Evolutionary conservation across 2,329 filamentous ascomycete species (phyloP), one percentile per base, ranked within the genome.

Genomic region (Stachybotrys chlorohalonatus): DNA sequence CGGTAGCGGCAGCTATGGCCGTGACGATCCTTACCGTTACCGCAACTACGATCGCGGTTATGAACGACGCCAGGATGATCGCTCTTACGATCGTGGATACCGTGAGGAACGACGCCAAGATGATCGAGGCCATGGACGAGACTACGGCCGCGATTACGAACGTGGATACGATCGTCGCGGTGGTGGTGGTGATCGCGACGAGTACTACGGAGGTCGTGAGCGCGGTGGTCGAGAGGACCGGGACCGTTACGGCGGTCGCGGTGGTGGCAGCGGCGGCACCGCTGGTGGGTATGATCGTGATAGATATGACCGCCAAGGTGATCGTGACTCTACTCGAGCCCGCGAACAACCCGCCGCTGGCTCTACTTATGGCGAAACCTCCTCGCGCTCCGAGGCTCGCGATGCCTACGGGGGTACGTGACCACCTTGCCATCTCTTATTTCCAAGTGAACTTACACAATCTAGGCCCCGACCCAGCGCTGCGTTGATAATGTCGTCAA

Each of bases 1-100:
- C 47, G 24, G 24, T 48, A 70, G 71, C 39, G 73, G 77, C 49
- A 72, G 69, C 47, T 73, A 75, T 54, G 73, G 78, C 52, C 77
- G 78, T 53, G 80, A 84, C 56, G 81, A 84, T 58, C 75, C 77
- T 51, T 83, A 83, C 70, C 79, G 80, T 60, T 80, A 80, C 68
- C 76, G 78, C 56, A 71, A 76, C 30, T 69, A 71, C 50, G 69
- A 71, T 8, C 64, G 62, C 64, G 73, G 72, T 59, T 70, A 76
- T 58, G 74, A 76, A 54, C 72, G 75, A 60, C 66, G 72, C 55
- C 68, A 76, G 39, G 75, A 77, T n/a, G 74, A 76, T 51, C 75
- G 76, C 47, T 72, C 82, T 56, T 64, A 68, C 15, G 68, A 70
- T n/a, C 68, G 71, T 52, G 74, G 80, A 56, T 75, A 78, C 58